phyloP scores from a whole-genome alignment of 2,329 filamentous ascomycete species.

The Macroventuria anomochaeta region DNA sequence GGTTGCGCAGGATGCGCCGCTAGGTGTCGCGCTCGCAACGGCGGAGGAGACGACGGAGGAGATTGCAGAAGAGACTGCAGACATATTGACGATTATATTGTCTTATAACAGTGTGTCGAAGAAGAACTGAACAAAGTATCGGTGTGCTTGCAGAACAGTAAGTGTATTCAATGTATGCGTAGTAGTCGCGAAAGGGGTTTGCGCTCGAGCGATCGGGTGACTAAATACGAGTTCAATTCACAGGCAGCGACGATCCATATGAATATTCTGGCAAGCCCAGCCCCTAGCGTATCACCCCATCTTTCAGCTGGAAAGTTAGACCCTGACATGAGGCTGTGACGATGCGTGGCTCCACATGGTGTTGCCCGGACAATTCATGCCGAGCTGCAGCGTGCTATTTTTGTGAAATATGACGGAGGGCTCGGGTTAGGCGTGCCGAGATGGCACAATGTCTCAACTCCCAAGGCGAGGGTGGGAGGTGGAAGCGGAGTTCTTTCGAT shows the following conservation, averaged over 20 bases:
- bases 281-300: constrained; percentile 10
- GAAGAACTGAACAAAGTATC: not conserved
- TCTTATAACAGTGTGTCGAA: not conserved
- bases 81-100: constrained; percentile 20
- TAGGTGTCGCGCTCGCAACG: constrained; percentile 21
- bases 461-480: not conserved
- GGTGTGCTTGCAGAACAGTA: not conserved
- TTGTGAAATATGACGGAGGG: constrained; percentile 6
- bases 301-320: constrained; percentile 1
- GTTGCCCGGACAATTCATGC: constrained; percentile 5
- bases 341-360: constrained; percentile 19
- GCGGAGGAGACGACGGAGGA: constrained; percentile 26
- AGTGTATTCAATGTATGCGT: not conserved
- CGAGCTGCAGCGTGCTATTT: constrained; percentile 14
- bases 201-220: not conserved
- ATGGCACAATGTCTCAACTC: constrained; percentile 9
- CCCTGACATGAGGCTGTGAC: constrained; percentile 13
- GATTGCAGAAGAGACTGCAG: constrained; percentile 12
- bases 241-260: constrained; percentile 8
- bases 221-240: constrained; percentile 6
- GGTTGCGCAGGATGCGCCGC: constrained; percentile 28
- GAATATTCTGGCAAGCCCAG: not conserved
- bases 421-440: constrained; percentile 15
- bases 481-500: not conserved
- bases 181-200: not conserved